Conservation (phyloP, 2,329 filamentous ascomycete species). For the Microcyclospora tardicrescens region DNA sequence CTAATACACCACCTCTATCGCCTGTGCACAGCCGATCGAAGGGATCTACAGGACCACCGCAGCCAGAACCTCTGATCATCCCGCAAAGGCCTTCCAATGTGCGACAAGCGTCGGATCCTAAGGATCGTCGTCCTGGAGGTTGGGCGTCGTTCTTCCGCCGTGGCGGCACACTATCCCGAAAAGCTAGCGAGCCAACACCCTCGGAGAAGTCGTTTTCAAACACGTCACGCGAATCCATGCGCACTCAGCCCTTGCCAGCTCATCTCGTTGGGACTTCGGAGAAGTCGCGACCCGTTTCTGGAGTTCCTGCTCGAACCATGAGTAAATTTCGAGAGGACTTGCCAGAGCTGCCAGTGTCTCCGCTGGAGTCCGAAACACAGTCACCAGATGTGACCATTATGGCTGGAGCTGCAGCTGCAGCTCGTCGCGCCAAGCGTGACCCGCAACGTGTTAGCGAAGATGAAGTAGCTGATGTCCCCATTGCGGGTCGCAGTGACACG, state of each 20-base stretch:
- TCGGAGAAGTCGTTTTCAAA: conserved; percentile 71
- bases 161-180: conserved; percentile 26
- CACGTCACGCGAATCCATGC: conserved; percentile 78
- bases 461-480: background rate
- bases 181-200: conserved; percentile 39
- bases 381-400: conserved; percentile 53
- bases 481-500: conserved; percentile 27
- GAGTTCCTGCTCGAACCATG: conserved; percentile 62
- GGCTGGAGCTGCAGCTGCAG: conserved; percentile 27
- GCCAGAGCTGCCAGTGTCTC: conserved; percentile 74
- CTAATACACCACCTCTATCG: conserved; percentile 30
- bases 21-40: conserved; percentile 9
- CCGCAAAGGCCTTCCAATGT: too few relatives aligned
- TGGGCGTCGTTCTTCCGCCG: conserved; percentile 69
- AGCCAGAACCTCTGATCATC: too few relatives aligned
- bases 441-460: conserved; percentile 5
- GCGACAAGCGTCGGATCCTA: conserved; percentile 16
- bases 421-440: conserved; percentile 24
- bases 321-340: conserved; percentile 89
- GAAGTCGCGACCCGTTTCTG: conserved; percentile 34
- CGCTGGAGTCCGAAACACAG: conserved; percentile 67
- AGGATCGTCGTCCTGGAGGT: conserved; percentile 32
- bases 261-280: conserved; percentile 30
- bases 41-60: too few relatives aligned
- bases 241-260: conserved; percentile 39